A percentile compares a stretch with the other conserved stretches of the same genome.
phyloP scores from a whole-genome alignment of 768 basidiomycete genomes.

The Lentinula guzmanii region DNA sequence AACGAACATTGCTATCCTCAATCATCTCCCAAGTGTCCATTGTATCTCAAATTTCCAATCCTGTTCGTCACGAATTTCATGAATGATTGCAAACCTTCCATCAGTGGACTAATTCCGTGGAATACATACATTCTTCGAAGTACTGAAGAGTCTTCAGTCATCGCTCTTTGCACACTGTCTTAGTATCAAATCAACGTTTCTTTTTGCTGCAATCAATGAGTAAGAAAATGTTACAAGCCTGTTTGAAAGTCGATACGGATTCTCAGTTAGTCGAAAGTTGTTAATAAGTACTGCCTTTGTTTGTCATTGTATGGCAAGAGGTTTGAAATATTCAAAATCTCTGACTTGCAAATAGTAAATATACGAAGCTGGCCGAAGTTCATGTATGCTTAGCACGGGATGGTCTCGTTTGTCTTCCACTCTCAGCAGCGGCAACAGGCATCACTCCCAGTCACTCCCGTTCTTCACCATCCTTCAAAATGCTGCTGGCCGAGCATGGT shows the following conservation, averaged over 20 bases:
- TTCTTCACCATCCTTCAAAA: slow-evolving; percentile 18
- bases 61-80: not conserved
- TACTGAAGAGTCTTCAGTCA: too few species aligned
- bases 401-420: slow-evolving; percentile 8
- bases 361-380: slow-evolving; percentile 12
- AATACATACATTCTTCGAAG: not conserved
- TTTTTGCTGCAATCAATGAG: not conserved
- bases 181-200: too few species aligned
- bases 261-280: too few species aligned
- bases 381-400: slow-evolving; percentile 39
- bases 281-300: not conserved
- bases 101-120: not conserved
- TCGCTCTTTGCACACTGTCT: too few species aligned
- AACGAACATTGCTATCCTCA: not conserved
- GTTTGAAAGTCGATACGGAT: too few species aligned
- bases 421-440: not conserved
- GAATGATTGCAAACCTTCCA: not conserved
- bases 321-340: not conserved
- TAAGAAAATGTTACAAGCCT: too few species aligned
- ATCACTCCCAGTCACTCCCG: not conserved
- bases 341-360: not conserved
- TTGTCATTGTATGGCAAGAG: not conserved
- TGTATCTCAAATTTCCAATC: not conserved
- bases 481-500: slow-evolving; percentile 10
- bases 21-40: not conserved